Evolutionary conservation across 2,329 filamentous ascomycete species (phyloP).

Genomic region (Metarhizium sp.): DNA sequence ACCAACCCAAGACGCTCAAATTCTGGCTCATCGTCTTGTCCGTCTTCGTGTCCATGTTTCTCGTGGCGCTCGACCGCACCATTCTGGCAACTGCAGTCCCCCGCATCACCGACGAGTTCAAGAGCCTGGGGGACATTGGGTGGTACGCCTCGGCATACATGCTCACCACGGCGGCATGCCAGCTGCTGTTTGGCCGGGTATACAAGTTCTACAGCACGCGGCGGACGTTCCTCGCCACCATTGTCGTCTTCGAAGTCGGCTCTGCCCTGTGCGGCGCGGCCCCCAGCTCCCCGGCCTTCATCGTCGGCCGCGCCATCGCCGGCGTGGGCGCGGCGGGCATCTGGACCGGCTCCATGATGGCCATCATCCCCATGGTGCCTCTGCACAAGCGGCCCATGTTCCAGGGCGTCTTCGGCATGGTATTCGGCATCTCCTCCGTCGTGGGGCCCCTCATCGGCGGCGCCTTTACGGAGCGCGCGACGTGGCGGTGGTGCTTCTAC

Average conservation of each 20-base stretch:
- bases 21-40: slow-evolving; percentile 48
- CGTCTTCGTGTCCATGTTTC: slow-evolving; percentile 45
- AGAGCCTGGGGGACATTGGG: slow-evolving; percentile 49
- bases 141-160: slow-evolving; percentile 57
- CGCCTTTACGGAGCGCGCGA: slow-evolving; percentile 36
- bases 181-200: slow-evolving; percentile 43
- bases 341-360: slow-evolving; percentile 46
- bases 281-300: slow-evolving; percentile 42
- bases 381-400: slow-evolving; percentile 51
- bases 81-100: slow-evolving; percentile 47
- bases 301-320: slow-evolving; percentile 46
- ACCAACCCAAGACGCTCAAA: slow-evolving; percentile 40
- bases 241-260: slow-evolving; percentile 45
- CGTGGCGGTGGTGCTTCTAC: slow-evolving; percentile 51
- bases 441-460: slow-evolving; percentile 45
- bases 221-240: slow-evolving; percentile 34
- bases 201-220: slow-evolving; percentile 45
- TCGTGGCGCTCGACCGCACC: slow-evolving; percentile 49
- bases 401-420: slow-evolving; percentile 43
- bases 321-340: slow-evolving; percentile 48
- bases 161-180: slow-evolving; percentile 46
- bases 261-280: slow-evolving; percentile 46
- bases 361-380: slow-evolving; percentile 49
- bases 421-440: slow-evolving; percentile 46
- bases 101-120: slow-evolving; percentile 46